These are phyloP conservation scores for Aspergillus pseudoterreus DNA, from an alignment of 2,329 filamentous ascomycete species.

Conservation along the genomic window DNA sequence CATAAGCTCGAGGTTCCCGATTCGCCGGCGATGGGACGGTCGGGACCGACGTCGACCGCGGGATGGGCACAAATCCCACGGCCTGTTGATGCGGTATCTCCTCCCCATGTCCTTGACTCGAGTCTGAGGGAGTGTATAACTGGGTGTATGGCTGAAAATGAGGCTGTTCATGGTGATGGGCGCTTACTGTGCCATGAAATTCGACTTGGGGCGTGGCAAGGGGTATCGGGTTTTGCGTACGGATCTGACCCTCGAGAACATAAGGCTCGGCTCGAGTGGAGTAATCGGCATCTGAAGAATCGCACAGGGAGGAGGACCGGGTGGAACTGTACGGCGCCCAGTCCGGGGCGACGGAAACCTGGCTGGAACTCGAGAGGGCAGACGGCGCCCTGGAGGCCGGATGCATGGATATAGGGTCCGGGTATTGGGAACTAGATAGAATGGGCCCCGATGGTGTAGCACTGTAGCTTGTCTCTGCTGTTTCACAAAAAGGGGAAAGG, in stretches of 20 bases:
- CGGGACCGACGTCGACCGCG: slow-evolving; percentile 21
- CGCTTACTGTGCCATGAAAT: slow-evolving; percentile 14
- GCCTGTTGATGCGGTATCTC: slow-evolving; percentile 11
- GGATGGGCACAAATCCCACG: slow-evolving; percentile 13
- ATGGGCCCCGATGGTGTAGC: slow-evolving; percentile 16
- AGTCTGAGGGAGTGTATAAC: slow-evolving; percentile 11
- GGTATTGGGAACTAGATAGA: slow-evolving; percentile 21
- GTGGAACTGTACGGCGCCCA: slow-evolving; percentile 26
- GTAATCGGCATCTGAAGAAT: slow-evolving; percentile 26
- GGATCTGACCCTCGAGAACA: slow-evolving; percentile 15
- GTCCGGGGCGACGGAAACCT: slow-evolving; percentile 23
- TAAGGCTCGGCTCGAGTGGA: slow-evolving; percentile 22
- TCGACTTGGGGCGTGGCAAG: slow-evolving; percentile 17
- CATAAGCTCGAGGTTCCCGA: slow-evolving; percentile 12
- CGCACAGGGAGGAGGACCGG: slow-evolving; percentile 25
- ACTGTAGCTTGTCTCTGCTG: slow-evolving; percentile 16
- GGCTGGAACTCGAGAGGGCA: slow-evolving; percentile 21
- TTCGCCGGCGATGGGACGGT: slow-evolving; percentile 7
- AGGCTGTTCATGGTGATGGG: slow-evolving; percentile 14
- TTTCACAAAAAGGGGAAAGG: neutral
- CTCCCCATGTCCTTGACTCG: slow-evolving; percentile 13
- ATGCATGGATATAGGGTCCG: slow-evolving; percentile 16
- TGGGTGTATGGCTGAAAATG: slow-evolving; percentile 19
- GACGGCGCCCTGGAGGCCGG: slow-evolving; percentile 21
- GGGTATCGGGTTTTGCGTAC: slow-evolving; percentile 12